phyloP scores from a whole-genome alignment of 2,329 filamentous ascomycete species.

The Trichoderma sp. region DNA sequence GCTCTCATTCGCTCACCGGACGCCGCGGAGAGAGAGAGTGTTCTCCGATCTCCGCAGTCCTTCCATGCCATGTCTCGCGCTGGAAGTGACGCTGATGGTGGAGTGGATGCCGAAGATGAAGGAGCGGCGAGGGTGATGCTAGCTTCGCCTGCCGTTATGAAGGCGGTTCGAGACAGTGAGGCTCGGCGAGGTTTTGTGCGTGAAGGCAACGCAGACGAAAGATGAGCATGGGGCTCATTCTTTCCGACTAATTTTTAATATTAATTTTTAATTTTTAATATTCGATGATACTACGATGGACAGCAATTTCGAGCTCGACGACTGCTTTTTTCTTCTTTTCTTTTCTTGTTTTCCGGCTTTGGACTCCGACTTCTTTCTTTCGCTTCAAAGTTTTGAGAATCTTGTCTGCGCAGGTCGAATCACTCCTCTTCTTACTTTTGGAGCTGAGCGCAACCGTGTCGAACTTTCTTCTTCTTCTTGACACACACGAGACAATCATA shows the following conservation, averaged over 20 bases:
- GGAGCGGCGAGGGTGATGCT: neutral
- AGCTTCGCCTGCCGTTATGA: constrained; percentile 18
- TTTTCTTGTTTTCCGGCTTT: neutral
- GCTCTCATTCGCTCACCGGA: constrained; percentile 16
- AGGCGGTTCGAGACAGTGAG: constrained; percentile 8
- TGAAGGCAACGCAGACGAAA: constrained; percentile 15
- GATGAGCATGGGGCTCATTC: constrained; percentile 9
- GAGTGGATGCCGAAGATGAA: constrained; percentile 2
- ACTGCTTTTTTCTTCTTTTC: neutral
- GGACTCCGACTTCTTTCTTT: neutral
- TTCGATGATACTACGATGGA: constrained; percentile 9
- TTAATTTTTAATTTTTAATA: constrained; percentile 9
- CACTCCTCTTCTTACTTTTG: neutral
- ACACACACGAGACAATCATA: neutral
- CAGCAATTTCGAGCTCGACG: constrained; percentile 14
- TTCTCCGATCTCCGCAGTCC: constrained; percentile 14
- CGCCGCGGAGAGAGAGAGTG: constrained; percentile 14
- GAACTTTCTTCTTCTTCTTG: neutral
- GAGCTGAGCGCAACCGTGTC: constrained; percentile 10
- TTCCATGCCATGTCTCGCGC: neutral
- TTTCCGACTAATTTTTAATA: neutral
- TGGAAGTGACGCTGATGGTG: neutral
- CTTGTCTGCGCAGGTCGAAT: constrained; percentile 15
- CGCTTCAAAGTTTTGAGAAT: neutral
- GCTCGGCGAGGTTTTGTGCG: neutral